Evolutionary conservation across 2,329 filamentous ascomycete genomes (phyloP).

Genomic region (Aspergillus sp.): DNA sequence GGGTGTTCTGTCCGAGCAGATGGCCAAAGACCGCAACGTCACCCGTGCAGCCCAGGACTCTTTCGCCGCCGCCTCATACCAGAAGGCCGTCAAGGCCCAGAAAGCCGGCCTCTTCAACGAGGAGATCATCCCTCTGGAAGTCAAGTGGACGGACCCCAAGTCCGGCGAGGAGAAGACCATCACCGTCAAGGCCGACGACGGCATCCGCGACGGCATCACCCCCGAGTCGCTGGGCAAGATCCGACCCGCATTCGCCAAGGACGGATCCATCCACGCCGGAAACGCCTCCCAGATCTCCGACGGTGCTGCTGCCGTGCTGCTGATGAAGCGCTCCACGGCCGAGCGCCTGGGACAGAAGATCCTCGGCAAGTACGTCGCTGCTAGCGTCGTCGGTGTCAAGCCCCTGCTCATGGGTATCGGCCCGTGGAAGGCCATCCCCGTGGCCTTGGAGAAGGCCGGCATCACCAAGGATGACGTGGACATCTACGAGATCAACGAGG

Average conservation of each 20-base stretch:
- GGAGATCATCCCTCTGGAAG: conserved; percentile 84
- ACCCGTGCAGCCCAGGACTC: conserved; percentile 74
- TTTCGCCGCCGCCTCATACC: conserved; percentile 92
- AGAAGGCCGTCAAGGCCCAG: conserved; percentile 85
- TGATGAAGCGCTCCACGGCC: conserved; percentile 93
- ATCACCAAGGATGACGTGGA: conserved; percentile 88
- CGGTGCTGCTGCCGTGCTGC: conserved; percentile 87
- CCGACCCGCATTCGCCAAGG: conserved; percentile 82
- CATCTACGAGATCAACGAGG: conserved; percentile 99
- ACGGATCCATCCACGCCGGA: conserved; percentile 91
- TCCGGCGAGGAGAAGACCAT: conserved; percentile 80
- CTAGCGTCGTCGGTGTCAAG: conserved; percentile 82
- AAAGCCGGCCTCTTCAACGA: conserved; percentile 85
- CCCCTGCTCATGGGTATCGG: conserved; percentile 95
- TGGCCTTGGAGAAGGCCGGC: conserved; percentile 83
- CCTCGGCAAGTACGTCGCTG: conserved; percentile 87
- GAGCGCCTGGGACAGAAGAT: conserved; percentile 85
- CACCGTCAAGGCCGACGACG: conserved; percentile 82
- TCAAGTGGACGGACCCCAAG: conserved; percentile 89
- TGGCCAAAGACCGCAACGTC: conserved; percentile 84
- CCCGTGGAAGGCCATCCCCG: conserved; percentile 93
- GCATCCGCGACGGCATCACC: conserved; percentile 81
- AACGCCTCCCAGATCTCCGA: conserved; percentile 96
- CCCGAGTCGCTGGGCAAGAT: conserved; percentile 89
- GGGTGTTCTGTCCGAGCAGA: conserved; percentile 89